Evolutionary conservation across 1,139 yeast genomes (phyloP), one percentile per base, ranked within the genome.

Genomic region (Yamadazyma membranifaciens): DNA sequence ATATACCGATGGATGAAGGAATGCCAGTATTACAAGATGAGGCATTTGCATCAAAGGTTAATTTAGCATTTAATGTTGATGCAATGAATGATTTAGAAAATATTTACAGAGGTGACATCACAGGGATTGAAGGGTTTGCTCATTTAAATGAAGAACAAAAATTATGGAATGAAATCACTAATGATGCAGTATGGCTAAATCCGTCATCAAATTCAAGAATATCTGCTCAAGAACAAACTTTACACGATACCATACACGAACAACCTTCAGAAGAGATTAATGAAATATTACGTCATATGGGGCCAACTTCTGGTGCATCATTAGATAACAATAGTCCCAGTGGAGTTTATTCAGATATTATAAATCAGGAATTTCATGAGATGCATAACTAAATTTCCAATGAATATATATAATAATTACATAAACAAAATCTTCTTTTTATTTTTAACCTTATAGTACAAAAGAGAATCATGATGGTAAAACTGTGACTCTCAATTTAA

Each of bases 131-230:
- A 51, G 77, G 76, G 4, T 57, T 69, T 31, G 65, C 75, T 0
- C 67, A 67, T 43, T 52, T 68, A 27, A 71, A 67, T 36, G 76
- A 71, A 39, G 88, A 84, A 52, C 75, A 78, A 50, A 75, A 83
- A 51, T 60, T 87, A 39, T 81, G 94, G 91, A 79, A 80, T 56
- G 87, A 83, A 52, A 80, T 85, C 46, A 79, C 87, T 2, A 75
- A 75, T 56, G 88, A 80, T 56, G 88, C 94, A 11, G 84, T 73
- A 56, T 84, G 92, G 92, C 60, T 83, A 39, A 62, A 48, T 25
- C 51, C 50, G 11, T 34, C 46, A 4, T 32, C 36, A 11, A 43
- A 37, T 32, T 17, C 30, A 4, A 34, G 31, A 6, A 12, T 5
- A 6, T 9, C 30, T 12, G 11, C 16, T 24, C 30, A 27, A 33